phyloP scores from a whole-genome alignment of 306 rosid species.

The Cercis canadensis region DNA sequence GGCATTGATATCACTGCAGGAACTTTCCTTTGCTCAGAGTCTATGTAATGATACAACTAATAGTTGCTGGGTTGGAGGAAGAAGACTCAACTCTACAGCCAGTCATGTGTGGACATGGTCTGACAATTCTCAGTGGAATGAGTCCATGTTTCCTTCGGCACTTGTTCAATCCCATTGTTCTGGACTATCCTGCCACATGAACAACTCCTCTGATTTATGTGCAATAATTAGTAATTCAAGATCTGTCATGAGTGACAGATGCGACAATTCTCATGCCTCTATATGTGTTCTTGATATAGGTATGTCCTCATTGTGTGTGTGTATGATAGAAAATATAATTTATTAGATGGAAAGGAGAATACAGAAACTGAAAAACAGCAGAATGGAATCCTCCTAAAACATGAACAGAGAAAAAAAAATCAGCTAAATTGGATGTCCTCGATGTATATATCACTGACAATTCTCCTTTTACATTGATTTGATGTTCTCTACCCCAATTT shows the following conservation, averaged over 20 bases:
- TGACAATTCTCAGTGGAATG: slow-evolving; percentile 74
- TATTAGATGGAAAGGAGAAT: too few species aligned
- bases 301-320: slow-evolving; percentile 2
- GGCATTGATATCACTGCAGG: slow-evolving; percentile 60
- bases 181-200: slow-evolving; percentile 51
- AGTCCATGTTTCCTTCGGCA: slow-evolving; percentile 49
- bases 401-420: too few species aligned
- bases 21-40: slow-evolving; percentile 59
- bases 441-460: slow-evolving; percentile 6
- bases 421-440: slow-evolving; percentile 24
- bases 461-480: slow-evolving; percentile 21
- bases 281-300: slow-evolving; percentile 80
- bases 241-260: slow-evolving; percentile 58
- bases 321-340: too few species aligned
- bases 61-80: slow-evolving; percentile 94
- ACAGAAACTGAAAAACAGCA: too few species aligned
- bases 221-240: slow-evolving; percentile 55
- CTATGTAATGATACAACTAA: slow-evolving; percentile 51
- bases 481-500: slow-evolving; percentile 5
- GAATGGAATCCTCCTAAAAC: too few species aligned
- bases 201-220: slow-evolving; percentile 54
- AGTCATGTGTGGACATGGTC: slow-evolving; percentile 82
- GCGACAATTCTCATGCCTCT: slow-evolving; percentile 59
- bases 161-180: slow-evolving; percentile 56
- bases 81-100: slow-evolving; percentile 54